Evolutionary conservation across 371 early-diverging fungal genomes (phyloP).

Genomic region (Batkoa obscura): DNA sequence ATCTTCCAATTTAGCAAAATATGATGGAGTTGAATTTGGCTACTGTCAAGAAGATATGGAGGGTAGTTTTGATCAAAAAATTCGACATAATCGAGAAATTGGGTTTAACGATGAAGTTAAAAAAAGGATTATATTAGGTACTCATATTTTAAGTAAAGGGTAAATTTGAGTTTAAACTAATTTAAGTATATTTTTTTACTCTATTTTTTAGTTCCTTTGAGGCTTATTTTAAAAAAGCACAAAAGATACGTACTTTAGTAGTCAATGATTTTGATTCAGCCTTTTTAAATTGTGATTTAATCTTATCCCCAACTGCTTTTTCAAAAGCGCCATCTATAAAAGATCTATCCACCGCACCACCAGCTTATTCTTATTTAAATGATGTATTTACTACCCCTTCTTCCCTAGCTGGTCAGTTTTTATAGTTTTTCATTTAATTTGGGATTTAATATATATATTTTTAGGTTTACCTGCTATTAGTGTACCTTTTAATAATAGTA

Average conservation of each 20-base stretch:
- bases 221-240: slow-evolving; percentile 58
- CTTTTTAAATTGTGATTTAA: slow-evolving; percentile 21
- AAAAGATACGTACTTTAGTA: slow-evolving; percentile 56
- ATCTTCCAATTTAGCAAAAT: slow-evolving; percentile 72
- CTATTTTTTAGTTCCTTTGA: slow-evolving; percentile 42
- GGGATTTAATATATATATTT: not conserved
- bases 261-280: slow-evolving; percentile 55
- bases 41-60: slow-evolving; percentile 3
- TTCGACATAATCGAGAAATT: slow-evolving; percentile 35
- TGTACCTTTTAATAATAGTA: not conserved
- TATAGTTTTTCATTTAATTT: not conserved
- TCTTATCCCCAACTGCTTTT: not conserved
- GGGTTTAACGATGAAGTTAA: slow-evolving; percentile 72
- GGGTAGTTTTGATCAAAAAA: slow-evolving; percentile 17
- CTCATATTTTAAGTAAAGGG: slow-evolving; percentile 61
- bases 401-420: slow-evolving; percentile 44
- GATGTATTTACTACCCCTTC: slow-evolving; percentile 80
- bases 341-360: slow-evolving; percentile 3
- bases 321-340: slow-evolving; percentile 12
- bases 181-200: slow-evolving; percentile 20
- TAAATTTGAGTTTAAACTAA: slow-evolving; percentile 11
- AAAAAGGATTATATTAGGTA: slow-evolving; percentile 64
- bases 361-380: slow-evolving; percentile 29
- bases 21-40: slow-evolving; percentile 45
- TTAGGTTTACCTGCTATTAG: slow-evolving; percentile 1